Conservation (phyloP, 176 grass and related monocot genomes). For the Aegilops umbellulata region DNA sequence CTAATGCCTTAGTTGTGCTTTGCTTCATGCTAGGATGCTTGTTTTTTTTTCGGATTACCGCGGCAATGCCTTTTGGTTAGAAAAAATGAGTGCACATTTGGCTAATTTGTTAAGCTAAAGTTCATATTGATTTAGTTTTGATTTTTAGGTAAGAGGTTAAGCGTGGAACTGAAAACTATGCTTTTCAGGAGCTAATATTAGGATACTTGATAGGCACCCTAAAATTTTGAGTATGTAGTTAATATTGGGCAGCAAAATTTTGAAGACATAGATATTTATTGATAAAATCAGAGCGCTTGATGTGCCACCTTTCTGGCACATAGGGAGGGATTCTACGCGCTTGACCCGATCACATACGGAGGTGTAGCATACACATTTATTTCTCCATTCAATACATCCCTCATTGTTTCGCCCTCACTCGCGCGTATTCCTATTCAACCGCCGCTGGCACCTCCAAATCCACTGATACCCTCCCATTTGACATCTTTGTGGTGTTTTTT, state of each 20-base stretch:
- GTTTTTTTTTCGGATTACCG: background rate
- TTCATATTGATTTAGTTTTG: background rate
- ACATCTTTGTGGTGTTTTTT: background rate
- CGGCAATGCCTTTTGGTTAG: background rate
- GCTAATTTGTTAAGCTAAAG: background rate
- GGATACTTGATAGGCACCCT: background rate
- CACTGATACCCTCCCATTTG: background rate
- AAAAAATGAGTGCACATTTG: background rate
- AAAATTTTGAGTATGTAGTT: background rate
- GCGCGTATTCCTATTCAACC: background rate
- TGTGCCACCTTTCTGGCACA: no score
- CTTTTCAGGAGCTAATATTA: background rate
- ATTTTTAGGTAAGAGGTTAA: background rate
- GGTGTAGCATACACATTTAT: background rate
- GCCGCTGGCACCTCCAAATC: no score
- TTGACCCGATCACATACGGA: background rate
- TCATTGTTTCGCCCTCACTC: background rate
- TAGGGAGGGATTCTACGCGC: fast-evolving
- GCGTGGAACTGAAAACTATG: background rate
- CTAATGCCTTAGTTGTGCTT: background rate
- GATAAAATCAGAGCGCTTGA: background rate
- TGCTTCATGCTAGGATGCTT: background rate
- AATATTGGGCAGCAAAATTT: background rate
- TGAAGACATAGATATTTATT: background rate
- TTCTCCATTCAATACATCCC: background rate